phyloP scores from a whole-genome alignment of 129 eudicot species.

The sunflower (Helianthus annuus) region DNA sequence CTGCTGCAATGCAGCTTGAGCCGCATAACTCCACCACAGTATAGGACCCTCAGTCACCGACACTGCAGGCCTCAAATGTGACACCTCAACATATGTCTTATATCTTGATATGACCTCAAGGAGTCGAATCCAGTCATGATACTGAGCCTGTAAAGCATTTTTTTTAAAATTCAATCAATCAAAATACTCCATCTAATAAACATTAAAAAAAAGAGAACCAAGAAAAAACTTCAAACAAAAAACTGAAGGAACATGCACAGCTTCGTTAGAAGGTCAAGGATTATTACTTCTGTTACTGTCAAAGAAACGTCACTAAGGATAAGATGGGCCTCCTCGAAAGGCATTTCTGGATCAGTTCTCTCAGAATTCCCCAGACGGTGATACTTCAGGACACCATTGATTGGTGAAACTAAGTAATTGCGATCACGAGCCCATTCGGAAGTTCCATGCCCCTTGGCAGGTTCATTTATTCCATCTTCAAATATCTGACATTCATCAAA shows the following conservation, averaged over 20 bases:
- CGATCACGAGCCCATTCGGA: slow-evolving; percentile 76
- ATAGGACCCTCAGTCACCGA: slow-evolving; percentile 60
- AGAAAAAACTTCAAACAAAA: slow-evolving; percentile 1
- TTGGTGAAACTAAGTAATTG: slow-evolving; percentile 83
- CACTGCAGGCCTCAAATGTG: slow-evolving; percentile 88
- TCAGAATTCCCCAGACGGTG: slow-evolving; percentile 89
- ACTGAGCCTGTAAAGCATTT: slow-evolving; percentile 70
- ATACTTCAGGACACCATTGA: slow-evolving; percentile 84
- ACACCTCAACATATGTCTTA: slow-evolving; percentile 74
- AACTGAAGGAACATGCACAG: slow-evolving; percentile 7
- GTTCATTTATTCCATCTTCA: slow-evolving; percentile 91
- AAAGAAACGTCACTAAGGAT: slow-evolving; percentile 73
- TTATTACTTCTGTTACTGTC: slow-evolving; percentile 78
- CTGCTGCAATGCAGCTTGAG: slow-evolving; percentile 88
- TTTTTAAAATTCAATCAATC: not conserved
- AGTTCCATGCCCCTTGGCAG: slow-evolving; percentile 36
- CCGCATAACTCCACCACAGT: slow-evolving; percentile 95
- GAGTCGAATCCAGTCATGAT: slow-evolving; percentile 97
- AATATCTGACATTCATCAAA: slow-evolving; percentile 55
- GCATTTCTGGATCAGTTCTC: slow-evolving; percentile 69
- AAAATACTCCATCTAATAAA: slow-evolving; percentile 11
- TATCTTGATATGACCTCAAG: slow-evolving; percentile 87
- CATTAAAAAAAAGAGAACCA: not conserved
- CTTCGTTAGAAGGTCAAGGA: slow-evolving; percentile 17
- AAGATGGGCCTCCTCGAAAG: slow-evolving; percentile 91